Conservation (phyloP, 305 asterid genomes). For the Fraxinus paxiana region DNA sequence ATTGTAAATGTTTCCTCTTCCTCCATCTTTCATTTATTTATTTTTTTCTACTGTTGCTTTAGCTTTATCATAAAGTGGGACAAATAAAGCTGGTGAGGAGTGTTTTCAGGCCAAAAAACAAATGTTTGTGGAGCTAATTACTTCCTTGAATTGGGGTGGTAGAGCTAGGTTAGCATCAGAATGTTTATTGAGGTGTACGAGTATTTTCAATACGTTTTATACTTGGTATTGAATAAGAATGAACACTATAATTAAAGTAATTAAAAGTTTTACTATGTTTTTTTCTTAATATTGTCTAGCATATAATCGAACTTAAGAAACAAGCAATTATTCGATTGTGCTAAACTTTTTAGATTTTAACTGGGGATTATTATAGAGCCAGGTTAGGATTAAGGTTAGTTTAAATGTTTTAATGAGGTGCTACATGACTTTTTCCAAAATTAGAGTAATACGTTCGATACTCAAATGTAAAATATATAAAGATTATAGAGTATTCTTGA, state of each 20-base stretch:
- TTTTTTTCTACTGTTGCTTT: constrained; percentile 42
- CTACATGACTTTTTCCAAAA: not conserved
- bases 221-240: too few relatives aligned
- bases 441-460: too few relatives aligned
- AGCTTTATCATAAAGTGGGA: constrained; percentile 58
- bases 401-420: not conserved
- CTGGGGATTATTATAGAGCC: not conserved
- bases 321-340: not conserved
- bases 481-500: too few relatives aligned
- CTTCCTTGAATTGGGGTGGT: constrained; percentile 44
- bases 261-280: too few relatives aligned
- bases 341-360: not conserved
- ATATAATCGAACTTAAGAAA: not conserved
- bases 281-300: not conserved
- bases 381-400: not conserved
- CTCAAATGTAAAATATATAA: not conserved
- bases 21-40: constrained; percentile 19
- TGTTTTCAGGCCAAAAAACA: constrained; percentile 59
- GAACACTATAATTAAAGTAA: too few relatives aligned
- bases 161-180: not conserved
- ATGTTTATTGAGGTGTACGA: not conserved
- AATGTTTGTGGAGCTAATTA: constrained; percentile 37
- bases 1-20: constrained; percentile 21
- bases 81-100: constrained; percentile 61
- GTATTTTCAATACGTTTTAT: not conserved